A percentile compares a stretch with the other conserved stretches of the same genome.
These are phyloP conservation scores for Aspergillus sp. DNA, from an alignment of 2,329 filamentous ascomycete genomes.

Conservation along the genomic window DNA sequence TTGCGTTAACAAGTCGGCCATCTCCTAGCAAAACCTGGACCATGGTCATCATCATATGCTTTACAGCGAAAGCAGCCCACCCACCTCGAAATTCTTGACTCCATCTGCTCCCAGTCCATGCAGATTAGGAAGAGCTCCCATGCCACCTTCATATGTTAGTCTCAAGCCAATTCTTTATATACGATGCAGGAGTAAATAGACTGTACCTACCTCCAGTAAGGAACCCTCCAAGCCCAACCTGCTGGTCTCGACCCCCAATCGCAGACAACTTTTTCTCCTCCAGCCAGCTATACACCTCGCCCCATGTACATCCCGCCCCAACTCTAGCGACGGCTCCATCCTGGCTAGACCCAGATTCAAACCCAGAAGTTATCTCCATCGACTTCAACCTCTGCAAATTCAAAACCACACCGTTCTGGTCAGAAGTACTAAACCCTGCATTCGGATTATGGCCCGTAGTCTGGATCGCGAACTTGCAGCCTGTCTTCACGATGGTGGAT, in stretches of 20 bases:
- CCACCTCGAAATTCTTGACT: neutral
- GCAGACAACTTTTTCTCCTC: neutral
- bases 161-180: too few species aligned
- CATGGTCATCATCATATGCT: too few species aligned
- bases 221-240: neutral
- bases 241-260: neutral
- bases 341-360: too few species aligned
- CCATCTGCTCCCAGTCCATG: neutral
- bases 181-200: neutral
- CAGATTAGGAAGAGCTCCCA: neutral
- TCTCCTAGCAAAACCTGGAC: conserved; percentile 18
- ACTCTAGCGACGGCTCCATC: neutral
- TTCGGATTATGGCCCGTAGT: neutral
- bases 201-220: neutral
- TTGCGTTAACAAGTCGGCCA: conserved; percentile 15
- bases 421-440: neutral
- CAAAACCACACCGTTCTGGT: neutral
- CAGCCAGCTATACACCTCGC: neutral
- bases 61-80: neutral
- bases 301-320: neutral
- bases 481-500: neutral
- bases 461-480: neutral
- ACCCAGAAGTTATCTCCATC: neutral
- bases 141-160: neutral
- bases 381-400: neutral